Evolutionary conservation across 805 yeast genomes (phyloP).

Genomic region (Alloascoidea africana): DNA sequence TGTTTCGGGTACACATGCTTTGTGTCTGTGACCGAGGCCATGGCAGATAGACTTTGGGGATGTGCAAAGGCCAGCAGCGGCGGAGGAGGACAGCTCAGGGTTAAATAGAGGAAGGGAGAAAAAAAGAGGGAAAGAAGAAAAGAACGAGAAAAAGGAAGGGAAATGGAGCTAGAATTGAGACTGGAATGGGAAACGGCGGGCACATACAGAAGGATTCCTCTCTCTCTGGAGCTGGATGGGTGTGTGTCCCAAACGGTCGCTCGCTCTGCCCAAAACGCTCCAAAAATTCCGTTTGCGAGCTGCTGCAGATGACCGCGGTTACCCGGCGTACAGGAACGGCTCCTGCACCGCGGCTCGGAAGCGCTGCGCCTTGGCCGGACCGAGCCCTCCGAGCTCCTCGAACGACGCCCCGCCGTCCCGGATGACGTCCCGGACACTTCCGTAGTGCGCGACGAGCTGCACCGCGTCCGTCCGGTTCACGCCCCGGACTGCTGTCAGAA

Average conservation of each 20-base stretch:
- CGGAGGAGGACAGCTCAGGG: background rate
- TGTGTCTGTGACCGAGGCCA: too few species aligned
- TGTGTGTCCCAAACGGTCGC: too few species aligned
- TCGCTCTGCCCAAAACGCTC: conserved; percentile 6
- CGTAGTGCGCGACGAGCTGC: conserved; percentile 17
- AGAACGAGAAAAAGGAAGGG: conserved; percentile 2
- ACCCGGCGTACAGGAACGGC: conserved; percentile 10
- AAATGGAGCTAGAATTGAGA: too few species aligned
- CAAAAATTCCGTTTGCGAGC: conserved; percentile 9
- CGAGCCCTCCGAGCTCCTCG: conserved; percentile 17
- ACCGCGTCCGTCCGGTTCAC: conserved; percentile 22
- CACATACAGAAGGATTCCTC: too few species aligned
- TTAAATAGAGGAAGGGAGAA: conserved; percentile 3
- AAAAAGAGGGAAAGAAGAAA: background rate
- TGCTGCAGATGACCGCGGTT: conserved; percentile 9
- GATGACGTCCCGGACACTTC: conserved; percentile 16
- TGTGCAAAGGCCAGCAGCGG: too few species aligned
- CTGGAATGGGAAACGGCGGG: too few species aligned
- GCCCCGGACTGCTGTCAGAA: conserved; percentile 18
- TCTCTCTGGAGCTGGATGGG: too few species aligned
- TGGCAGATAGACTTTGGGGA: too few species aligned
- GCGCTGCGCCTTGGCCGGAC: conserved; percentile 15
- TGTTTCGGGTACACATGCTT: conserved; percentile 7
- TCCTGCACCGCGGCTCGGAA: conserved; percentile 13
- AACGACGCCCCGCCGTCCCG: conserved; percentile 11